Evolutionary conservation across 148 eudicot genomes (phyloP), one percentile per base, ranked within the genome.

Genomic region (Spergularia marina): DNA sequence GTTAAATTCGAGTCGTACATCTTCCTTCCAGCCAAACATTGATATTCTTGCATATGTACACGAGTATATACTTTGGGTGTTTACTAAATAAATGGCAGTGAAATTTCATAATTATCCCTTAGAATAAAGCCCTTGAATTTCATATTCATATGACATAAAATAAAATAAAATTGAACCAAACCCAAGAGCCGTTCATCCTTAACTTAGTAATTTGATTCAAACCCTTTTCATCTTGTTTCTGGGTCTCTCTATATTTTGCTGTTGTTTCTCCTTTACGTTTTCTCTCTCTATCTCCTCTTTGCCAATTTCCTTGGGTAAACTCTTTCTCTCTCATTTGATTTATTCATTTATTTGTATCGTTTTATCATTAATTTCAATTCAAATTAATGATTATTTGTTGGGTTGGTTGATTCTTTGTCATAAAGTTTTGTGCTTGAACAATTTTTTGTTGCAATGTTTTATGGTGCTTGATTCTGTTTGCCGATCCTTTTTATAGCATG

Each of bases 221-320:
- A 5, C 21, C 53, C 30, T 58, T 68, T 64, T 72, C 23, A 15
- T 6, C 17, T 67, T 59, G 14, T 2, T 2, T 11, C 4, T 30
- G 36, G 36, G 36, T 30, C 4, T 8, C 8, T 39, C 5, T 74
- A 30, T 20, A 30, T 64, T 16, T 6, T 18, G 8, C 18, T 70
- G 17, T 10, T 25, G 23, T 30, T 56, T 17, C 5, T 57, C 47
- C 2, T 16, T 41, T 34, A 12, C 36, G 25, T 30, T n/a, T 56
- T 71, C 75, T 30, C 14, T 30, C 8, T 18, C 52, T 21, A 14
- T 51, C 16, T 57, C 54, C 23, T 68, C 71, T 11, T n/a, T 68
- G 39, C 57, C 55, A 62, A 40, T 76, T 81, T 58, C 20, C 18
- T 81, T 69, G 66, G 83, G 83, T 81, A 76, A 71, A 52, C 49